Percentiles rank a stretch among this genome's conserved stretches.
Evolutionary conservation across 169 alveolate species (phyloP).

Genomic region (Theileria parva): DNA sequence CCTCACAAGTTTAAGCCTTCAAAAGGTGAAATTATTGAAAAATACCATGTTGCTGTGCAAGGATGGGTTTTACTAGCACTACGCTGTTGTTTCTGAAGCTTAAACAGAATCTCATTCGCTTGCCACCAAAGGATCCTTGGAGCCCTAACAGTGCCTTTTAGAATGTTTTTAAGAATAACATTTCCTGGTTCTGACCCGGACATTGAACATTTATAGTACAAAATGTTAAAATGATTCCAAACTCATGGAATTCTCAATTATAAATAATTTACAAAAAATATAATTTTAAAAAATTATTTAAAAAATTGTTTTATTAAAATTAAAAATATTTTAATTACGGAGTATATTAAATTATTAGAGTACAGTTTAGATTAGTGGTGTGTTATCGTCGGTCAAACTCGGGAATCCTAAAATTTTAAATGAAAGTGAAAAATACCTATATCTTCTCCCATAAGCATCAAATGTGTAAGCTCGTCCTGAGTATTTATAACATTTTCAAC

Average conservation of each 20-base stretch:
- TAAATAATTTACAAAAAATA: neutral
- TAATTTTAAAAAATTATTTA: neutral
- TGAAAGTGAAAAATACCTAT: constrained; percentile 24
- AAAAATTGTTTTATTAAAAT: neutral
- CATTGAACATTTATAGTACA: constrained; percentile 12
- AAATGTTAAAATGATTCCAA: neutral
- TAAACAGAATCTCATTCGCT: constrained; percentile 58
- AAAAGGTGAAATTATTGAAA: neutral
- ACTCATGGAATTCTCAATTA: neutral
- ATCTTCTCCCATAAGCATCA: constrained; percentile 64
- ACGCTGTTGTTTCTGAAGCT: constrained; percentile 60
- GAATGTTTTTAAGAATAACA: constrained; percentile 33
- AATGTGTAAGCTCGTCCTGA: constrained; percentile 65
- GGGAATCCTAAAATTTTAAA: constrained; percentile 26
- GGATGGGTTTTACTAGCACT: constrained; percentile 46
- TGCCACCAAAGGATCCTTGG: constrained; percentile 70
- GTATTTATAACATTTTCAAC: neutral
- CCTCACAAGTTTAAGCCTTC: constrained; percentile 65
- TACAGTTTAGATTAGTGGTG: constrained; percentile 7
- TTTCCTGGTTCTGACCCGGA: constrained; percentile 44
- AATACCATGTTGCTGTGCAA: constrained; percentile 59
- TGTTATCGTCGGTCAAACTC: constrained; percentile 51
- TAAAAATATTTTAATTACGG: neutral
- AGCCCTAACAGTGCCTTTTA: constrained; percentile 28
- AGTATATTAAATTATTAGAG: neutral